Percentiles rank a stretch among this genome's conserved stretches.
phyloP scores from a whole-genome alignment of 495 filamentous ascomycete species.

The Penicillium turbatum region DNA sequence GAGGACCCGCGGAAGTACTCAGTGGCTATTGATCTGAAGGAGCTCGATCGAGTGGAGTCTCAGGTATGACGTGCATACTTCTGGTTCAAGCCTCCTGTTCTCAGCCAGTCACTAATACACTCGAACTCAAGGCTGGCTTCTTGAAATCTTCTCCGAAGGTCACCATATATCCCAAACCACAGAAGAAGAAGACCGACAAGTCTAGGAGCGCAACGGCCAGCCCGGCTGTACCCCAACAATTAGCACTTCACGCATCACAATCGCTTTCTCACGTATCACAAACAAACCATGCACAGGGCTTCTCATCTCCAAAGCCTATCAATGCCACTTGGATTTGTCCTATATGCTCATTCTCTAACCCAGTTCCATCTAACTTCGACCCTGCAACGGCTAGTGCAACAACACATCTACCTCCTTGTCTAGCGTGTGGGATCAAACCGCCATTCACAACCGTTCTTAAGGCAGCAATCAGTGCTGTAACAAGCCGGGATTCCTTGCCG shows the following conservation, averaged over 20 bases:
- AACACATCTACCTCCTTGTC: conserved; percentile 77
- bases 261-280: conserved; percentile 28
- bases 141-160: conserved; percentile 94
- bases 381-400: conserved; percentile 67
- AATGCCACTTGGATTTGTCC: conserved; percentile 95
- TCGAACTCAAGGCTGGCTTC: conserved; percentile 68
- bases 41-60: conserved; percentile 85
- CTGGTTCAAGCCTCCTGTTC: not conserved
- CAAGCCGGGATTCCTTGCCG: conserved; percentile 45
- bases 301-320: conserved; percentile 28
- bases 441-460: conserved; percentile 76
- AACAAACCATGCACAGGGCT: conserved; percentile 14
- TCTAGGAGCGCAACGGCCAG: conserved; percentile 33
- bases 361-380: conserved; percentile 89
- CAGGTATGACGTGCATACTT: conserved; percentile 54
- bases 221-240: conserved; percentile 28
- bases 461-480: conserved; percentile 67
- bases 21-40: conserved; percentile 80
- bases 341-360: conserved; percentile 97
- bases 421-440: conserved; percentile 92
- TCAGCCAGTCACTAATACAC: not conserved
- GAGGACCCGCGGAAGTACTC: conserved; percentile 81
- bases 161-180: conserved; percentile 73
- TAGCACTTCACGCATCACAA: conserved; percentile 15
- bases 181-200: conserved; percentile 47